Percentiles rank a stretch among this genome's conserved stretches.
Evolutionary conservation across 2,329 filamentous ascomycete genomes (phyloP).

Genomic region (Sporothrix curviconia): DNA sequence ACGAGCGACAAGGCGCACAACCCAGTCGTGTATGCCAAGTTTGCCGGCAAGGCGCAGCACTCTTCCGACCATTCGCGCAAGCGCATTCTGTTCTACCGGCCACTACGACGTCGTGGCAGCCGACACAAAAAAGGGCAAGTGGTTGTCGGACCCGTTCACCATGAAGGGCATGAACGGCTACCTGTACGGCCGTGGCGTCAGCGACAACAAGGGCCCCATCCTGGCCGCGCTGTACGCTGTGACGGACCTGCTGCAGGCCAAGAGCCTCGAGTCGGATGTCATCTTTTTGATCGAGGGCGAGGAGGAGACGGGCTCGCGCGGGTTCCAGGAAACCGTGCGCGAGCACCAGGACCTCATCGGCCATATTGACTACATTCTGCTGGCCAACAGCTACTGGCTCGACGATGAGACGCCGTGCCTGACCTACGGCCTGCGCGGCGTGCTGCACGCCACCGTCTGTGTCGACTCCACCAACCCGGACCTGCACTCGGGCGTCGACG

Average conservation of each 20-base stretch:
- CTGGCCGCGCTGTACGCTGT: conserved; percentile 91
- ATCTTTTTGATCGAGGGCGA: conserved; percentile 95
- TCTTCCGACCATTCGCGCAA: too few species aligned
- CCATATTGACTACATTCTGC: conserved; percentile 83
- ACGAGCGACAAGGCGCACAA: conserved; percentile 70
- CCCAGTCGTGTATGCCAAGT: conserved; percentile 87
- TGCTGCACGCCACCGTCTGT: conserved; percentile 86
- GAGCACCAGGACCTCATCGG: conserved; percentile 80
- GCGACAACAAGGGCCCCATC: conserved; percentile 95
- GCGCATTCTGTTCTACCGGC: conserved; percentile 90
- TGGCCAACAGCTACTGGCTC: conserved; percentile 98
- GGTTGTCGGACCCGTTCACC: conserved; percentile 84
- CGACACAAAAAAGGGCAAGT: conserved; percentile 73
- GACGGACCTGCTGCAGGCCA: conserved; percentile 78
- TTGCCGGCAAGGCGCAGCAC: conserved; percentile 67
- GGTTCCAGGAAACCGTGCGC: conserved; percentile 77
- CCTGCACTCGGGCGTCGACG: conserved; percentile 93
- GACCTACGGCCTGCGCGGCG: conserved; percentile 88
- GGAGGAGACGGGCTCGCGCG: conserved; percentile 88
- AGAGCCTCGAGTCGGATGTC: conserved; percentile 77
- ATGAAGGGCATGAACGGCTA: conserved; percentile 86
- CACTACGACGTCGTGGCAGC: conserved; percentile 97
- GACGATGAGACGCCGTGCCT: conserved; percentile 93
- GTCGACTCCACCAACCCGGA: conserved; percentile 83
- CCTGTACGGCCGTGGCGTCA: conserved; percentile 90